These are phyloP conservation scores for Stylosanthes scabra DNA, from an alignment of 331 rosid species.

Conservation along the genomic window DNA sequence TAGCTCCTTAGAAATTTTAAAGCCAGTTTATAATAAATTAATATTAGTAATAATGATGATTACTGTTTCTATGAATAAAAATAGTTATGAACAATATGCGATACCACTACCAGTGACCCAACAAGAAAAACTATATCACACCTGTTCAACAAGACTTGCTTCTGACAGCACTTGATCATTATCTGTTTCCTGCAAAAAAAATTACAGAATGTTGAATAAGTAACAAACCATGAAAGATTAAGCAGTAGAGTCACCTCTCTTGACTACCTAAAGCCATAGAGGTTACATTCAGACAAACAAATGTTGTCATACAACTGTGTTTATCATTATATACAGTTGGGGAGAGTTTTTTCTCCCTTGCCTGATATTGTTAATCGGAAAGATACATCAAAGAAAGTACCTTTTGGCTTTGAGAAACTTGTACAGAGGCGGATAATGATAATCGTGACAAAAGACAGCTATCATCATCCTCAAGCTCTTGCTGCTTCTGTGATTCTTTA, in stretches of 20 bases:
- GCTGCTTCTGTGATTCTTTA: slow-evolving; percentile 53
- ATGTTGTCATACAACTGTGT: not conserved
- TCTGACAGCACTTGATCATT: slow-evolving; percentile 53
- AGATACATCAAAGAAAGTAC: slow-evolving; percentile 48
- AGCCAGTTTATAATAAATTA: slow-evolving; percentile 1
- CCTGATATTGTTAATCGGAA: slow-evolving; percentile 40
- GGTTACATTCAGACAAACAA: slow-evolving; percentile 17
- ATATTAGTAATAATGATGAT: not conserved
- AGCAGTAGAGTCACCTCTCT: slow-evolving; percentile 3
- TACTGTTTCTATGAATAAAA: not conserved
- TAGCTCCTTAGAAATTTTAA: slow-evolving; percentile 32
- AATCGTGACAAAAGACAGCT: slow-evolving; percentile 43
- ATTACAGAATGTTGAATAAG: slow-evolving; percentile 9
- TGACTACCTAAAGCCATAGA: not conserved
- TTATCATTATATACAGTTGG: slow-evolving; percentile 24
- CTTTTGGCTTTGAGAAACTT: slow-evolving; percentile 50
- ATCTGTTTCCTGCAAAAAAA: slow-evolving; percentile 67
- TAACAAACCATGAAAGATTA: not conserved
- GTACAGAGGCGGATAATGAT: slow-evolving; percentile 49
- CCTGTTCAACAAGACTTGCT: slow-evolving; percentile 51
- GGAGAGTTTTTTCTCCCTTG: slow-evolving; percentile 8
- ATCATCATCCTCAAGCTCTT: slow-evolving; percentile 52
- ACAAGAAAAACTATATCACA: slow-evolving; percentile 33
- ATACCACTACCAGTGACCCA: slow-evolving; percentile 32
- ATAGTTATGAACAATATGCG: slow-evolving; percentile 8